Evolutionary conservation across 345 rosid species (phyloP), one percentile per base, ranked within the genome.

Genomic region (Hevea brasiliensis): DNA sequence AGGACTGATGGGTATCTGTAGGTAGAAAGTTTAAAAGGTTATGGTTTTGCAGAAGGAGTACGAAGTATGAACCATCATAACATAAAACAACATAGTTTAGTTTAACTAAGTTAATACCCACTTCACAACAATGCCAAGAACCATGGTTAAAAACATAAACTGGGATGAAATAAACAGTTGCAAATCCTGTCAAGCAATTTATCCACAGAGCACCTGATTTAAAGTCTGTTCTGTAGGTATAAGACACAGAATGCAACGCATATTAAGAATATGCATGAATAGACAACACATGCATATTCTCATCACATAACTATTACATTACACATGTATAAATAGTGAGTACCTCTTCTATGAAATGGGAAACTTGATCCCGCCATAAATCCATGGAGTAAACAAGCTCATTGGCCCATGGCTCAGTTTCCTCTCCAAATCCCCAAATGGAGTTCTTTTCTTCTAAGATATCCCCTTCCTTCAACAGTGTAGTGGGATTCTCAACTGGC

Each of bases 341-440:
- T 87, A 92, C 94, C 98, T 92, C 88, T 82, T 92, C 85, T 57
- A 92, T 80, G 55, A 95, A 89, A 80, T 85, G 75, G 47, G 71
- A 79, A 85, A 95, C 96, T 86, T 92, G 97, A 75, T 92, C 96
- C 71, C 18, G 83, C 98, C 97, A 95, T 66, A 95, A 85, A 88
- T 92, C 99, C 59, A 86, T 83, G 0, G 98, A 94, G 79, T 83
- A 92, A 8, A 85, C 96, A 37, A 92, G 96, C 65, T 87, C 77
- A 70, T 78, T 78, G 40, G 98, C 98, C 98, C 99, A 95, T 9
- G 91, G 91, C 66, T 87, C 82, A 69, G 87, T 72, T 84, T 86
- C 74, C 75, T 92, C 92, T 51, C 98, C 97, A 63, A 95, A 95
- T 35, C 98, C 98, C 99, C 99, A 95, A 64, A 82, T 42, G 8